Evolutionary conservation across 78 protist genomes (phyloP).

Genomic region (Reticulomyxa filosa): DNA sequence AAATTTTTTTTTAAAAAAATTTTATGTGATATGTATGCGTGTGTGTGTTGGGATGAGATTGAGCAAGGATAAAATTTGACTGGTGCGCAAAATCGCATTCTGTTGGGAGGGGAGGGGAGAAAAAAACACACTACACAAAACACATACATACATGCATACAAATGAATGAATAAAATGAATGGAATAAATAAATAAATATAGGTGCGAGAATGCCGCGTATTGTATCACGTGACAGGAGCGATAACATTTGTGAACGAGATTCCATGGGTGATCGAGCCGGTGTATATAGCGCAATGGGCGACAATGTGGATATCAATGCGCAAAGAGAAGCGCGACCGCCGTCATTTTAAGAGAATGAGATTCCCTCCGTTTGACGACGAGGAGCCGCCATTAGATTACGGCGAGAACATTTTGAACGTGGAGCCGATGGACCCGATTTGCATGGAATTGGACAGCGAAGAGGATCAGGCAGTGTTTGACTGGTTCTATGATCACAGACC

Average conservation of each 20-base stretch:
- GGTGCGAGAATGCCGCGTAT: too few relatives aligned
- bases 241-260: constrained; percentile 95
- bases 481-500: constrained; percentile 94
- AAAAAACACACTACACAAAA: too few relatives aligned
- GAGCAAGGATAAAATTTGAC: too few relatives aligned
- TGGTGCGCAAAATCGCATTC: too few relatives aligned
- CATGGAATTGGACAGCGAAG: constrained; percentile 83
- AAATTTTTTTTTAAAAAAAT: neutral
- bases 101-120: too few relatives aligned
- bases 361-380: constrained; percentile 66
- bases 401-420: constrained; percentile 80
- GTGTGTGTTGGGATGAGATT: too few relatives aligned
- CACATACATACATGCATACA: too few relatives aligned
- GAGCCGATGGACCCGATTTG: constrained; percentile 76
- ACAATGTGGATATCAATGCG: constrained; percentile 98
- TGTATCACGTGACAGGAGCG: constrained; percentile 96
- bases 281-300: constrained; percentile 96
- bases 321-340: constrained; percentile 90
- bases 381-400: constrained; percentile 97
- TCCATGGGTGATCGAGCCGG: constrained; percentile 92
- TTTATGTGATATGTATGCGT: too few relatives aligned
- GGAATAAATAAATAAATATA: too few relatives aligned
- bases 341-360: constrained; percentile 89
- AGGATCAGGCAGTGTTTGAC: constrained; percentile 69
- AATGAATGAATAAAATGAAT: too few relatives aligned